Evolutionary conservation across 208 protist genomes (phyloP).

Genomic region (Trypanosoma theileri): DNA sequence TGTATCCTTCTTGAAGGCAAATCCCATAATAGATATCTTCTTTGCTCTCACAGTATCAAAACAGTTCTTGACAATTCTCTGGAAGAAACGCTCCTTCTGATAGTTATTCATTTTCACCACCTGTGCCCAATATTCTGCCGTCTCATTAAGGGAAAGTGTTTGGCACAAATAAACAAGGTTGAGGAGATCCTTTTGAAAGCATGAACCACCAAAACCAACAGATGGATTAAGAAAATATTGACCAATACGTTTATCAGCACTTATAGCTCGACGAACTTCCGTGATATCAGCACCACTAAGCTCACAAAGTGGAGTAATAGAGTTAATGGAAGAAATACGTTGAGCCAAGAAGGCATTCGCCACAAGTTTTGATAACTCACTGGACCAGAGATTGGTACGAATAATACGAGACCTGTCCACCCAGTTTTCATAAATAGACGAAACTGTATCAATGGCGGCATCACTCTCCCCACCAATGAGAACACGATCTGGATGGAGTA

Average conservation of each 20-base stretch:
- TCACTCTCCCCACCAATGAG: conserved; percentile 92
- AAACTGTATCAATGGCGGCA: conserved; percentile 55
- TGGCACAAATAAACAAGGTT: conserved; percentile 97
- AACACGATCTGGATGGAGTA: conserved; percentile 94
- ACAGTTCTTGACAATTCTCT: conserved; percentile 81
- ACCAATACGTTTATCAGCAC: conserved; percentile 93
- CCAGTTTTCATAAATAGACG: conserved; percentile 89
- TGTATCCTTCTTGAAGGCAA: conserved; percentile 99
- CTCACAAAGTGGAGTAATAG: conserved; percentile 94
- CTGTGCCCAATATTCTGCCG: conserved; percentile 94
- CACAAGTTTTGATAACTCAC: conserved; percentile 97
- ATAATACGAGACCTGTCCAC: conserved; percentile 91
- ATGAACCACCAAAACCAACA: conserved; percentile 93
- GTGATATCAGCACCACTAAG: conserved; percentile 84
- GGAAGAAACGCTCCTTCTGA: conserved; percentile 93
- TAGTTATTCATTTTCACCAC: conserved; percentile 97
- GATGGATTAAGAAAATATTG: conserved; percentile 92
- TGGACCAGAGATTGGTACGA: conserved; percentile 95
- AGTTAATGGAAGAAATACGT: conserved; percentile 97
- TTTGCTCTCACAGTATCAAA: conserved; percentile 95
- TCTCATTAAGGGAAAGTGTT: conserved; percentile 86
- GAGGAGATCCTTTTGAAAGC: conserved; percentile 98
- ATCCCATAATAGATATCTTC: conserved; percentile 94
- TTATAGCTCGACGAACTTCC: conserved; percentile 78
- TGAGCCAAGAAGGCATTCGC: conserved; percentile 98